These are phyloP conservation scores for Boletus reticulatus DNA, from an alignment of 768 basidiomycete genomes.

Conservation along the genomic window DNA sequence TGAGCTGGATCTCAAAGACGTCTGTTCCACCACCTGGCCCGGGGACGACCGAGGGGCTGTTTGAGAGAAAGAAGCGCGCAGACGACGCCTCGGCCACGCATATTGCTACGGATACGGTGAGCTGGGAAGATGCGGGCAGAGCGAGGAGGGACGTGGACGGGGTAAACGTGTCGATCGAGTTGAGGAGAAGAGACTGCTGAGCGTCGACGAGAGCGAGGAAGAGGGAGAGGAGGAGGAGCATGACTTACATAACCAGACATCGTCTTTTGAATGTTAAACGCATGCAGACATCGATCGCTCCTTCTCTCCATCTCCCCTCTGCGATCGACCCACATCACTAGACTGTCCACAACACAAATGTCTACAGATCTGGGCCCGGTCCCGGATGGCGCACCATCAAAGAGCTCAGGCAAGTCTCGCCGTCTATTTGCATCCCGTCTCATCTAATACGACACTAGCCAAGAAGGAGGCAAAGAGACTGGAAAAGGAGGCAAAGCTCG, in stretches of 20 bases:
- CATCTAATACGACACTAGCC: slow-evolving; percentile 37
- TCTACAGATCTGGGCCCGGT: not conserved
- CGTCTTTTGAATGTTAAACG: slow-evolving; percentile 9
- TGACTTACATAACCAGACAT: not conserved
- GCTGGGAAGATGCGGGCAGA: slow-evolving; percentile 38
- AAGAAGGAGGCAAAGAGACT: slow-evolving; percentile 85
- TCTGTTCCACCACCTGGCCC: slow-evolving; percentile 37
- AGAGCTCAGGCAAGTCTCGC: slow-evolving; percentile 38
- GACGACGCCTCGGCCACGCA: slow-evolving; percentile 36
- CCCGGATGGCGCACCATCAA: slow-evolving; percentile 26
- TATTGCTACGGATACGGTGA: slow-evolving; percentile 49
- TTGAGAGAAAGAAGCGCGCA: slow-evolving; percentile 61
- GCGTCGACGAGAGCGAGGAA: not conserved
- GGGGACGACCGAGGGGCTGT: slow-evolving; percentile 40
- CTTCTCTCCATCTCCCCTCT: not conserved
- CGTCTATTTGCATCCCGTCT: not conserved
- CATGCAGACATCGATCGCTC: slow-evolving; percentile 21
- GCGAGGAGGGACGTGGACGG: slow-evolving; percentile 35
- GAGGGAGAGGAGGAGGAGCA: not conserved
- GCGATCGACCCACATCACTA: not conserved
- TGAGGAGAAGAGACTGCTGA: slow-evolving; percentile 34
- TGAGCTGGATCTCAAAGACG: slow-evolving; percentile 47
- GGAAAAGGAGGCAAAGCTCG: slow-evolving; percentile 76
- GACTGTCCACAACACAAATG: slow-evolving; percentile 3
- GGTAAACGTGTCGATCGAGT: slow-evolving; percentile 35